Percentiles rank a stretch among this genome's conserved stretches.
These are phyloP conservation scores for Lobosporangium transversale DNA, from an alignment of 192 early-diverging fungal genomes.

Conservation along the genomic window DNA sequence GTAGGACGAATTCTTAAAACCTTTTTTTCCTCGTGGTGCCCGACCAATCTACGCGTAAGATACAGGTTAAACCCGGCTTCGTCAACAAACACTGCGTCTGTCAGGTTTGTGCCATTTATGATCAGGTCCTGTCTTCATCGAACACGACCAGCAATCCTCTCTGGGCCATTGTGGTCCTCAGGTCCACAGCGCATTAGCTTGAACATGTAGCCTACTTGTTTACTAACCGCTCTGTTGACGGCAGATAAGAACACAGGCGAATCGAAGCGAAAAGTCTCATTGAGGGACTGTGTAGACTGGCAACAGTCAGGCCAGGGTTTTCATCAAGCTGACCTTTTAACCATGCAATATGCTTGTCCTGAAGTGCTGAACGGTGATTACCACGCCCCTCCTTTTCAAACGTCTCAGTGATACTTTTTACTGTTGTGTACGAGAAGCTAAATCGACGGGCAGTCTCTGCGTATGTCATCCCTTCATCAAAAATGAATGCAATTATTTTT, in stretches of 20 bases:
- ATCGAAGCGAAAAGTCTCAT: background rate
- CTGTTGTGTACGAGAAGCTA: background rate
- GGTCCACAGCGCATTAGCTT: constrained; percentile 16
- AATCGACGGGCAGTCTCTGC: background rate
- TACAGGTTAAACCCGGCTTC: constrained; percentile 50
- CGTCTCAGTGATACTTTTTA: background rate
- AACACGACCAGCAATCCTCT: constrained; percentile 10
- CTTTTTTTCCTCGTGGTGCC: constrained; percentile 15
- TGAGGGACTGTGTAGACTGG: background rate
- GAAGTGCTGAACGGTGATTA: background rate
- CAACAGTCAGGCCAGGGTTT: background rate
- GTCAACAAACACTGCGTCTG: constrained; percentile 32
- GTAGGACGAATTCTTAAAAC: constrained; percentile 7
- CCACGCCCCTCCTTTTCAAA: background rate
- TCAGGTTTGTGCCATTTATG: constrained; percentile 7
- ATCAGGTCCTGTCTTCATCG: constrained; percentile 12
- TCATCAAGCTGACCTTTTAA: too few relatives aligned
- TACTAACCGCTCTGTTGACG: background rate
- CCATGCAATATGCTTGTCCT: background rate
- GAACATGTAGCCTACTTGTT: constrained; percentile 7
- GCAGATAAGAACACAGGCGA: background rate
- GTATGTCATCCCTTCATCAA: too few relatives aligned
- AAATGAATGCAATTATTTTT: too few relatives aligned
- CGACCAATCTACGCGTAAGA: constrained; percentile 28
- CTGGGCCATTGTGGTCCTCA: constrained; percentile 12